These are phyloP conservation scores for Castanea mollissima DNA, from an alignment of 306 rosid genomes.

Conservation along the genomic window DNA sequence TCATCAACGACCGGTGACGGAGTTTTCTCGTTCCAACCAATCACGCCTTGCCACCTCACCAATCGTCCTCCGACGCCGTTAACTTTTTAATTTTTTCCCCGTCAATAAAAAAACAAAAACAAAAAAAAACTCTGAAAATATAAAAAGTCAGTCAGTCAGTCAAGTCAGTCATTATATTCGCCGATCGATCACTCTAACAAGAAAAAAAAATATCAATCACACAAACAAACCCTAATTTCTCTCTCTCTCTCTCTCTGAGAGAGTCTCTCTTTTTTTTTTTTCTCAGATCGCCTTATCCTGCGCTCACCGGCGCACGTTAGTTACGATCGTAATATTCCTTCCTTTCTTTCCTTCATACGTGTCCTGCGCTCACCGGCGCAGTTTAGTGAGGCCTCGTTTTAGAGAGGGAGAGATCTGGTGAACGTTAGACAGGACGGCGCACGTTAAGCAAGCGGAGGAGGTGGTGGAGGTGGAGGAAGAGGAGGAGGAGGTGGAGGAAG, in stretches of 20 bases:
- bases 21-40: slow-evolving; percentile 19
- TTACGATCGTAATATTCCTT: neutral
- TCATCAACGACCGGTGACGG: slow-evolving; percentile 50
- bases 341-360: neutral
- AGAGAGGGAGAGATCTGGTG: too few relatives aligned
- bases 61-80: slow-evolving; percentile 53
- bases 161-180: slow-evolving; percentile 8
- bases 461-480: too few relatives aligned
- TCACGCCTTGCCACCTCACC: slow-evolving; percentile 29
- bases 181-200: slow-evolving; percentile 1
- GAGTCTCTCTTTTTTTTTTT: neutral
- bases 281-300: slow-evolving; percentile 3
- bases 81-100: slow-evolving; percentile 40
- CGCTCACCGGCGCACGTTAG: neutral
- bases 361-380: neutral
- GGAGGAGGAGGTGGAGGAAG: neutral
- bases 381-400: neutral
- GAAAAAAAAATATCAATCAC: too few relatives aligned
- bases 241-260: neutral
- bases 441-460: too few relatives aligned
- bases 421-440: slow-evolving; percentile 28
- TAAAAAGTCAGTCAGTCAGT: neutral
- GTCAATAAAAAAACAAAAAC: slow-evolving; percentile 40
- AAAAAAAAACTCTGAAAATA: neutral
- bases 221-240: neutral